These are phyloP conservation scores for Phytophthora litchii DNA, from an alignment of 352 stramenopile genomes.

Conservation along the genomic window DNA sequence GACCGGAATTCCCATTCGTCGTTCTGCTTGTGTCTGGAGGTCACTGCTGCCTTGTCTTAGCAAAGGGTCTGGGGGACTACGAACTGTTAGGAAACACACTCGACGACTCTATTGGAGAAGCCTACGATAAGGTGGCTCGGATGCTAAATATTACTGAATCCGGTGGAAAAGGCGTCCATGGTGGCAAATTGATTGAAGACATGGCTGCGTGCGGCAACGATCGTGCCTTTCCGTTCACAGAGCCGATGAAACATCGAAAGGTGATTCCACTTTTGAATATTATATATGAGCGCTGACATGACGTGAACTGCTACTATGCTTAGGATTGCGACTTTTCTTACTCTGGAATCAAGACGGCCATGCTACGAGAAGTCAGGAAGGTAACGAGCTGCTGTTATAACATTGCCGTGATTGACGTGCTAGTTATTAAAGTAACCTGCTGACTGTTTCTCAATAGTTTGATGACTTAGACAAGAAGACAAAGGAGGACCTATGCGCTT, in stretches of 20 bases:
- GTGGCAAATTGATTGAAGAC: slow-evolving; percentile 95
- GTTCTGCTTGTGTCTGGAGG: slow-evolving; percentile 97
- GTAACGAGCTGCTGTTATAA: slow-evolving; percentile 22
- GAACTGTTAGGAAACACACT: slow-evolving; percentile 95
- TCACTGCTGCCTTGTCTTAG: slow-evolving; percentile 97
- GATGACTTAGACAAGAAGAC: slow-evolving; percentile 48
- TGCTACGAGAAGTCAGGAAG: slow-evolving; percentile 83
- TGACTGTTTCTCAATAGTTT: slow-evolving; percentile 47
- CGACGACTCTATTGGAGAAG: slow-evolving; percentile 98
- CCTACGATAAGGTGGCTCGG: slow-evolving; percentile 98
- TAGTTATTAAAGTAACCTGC: slow-evolving; percentile 2
- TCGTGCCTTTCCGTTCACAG: slow-evolving; percentile 87
- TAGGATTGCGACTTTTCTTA: slow-evolving; percentile 98
- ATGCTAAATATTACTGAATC: slow-evolving; percentile 88
- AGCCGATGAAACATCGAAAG: slow-evolving; percentile 91
- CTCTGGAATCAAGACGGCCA: slow-evolving; percentile 97
- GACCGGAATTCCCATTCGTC: slow-evolving; percentile 95
- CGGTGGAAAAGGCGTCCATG: slow-evolving; percentile 64
- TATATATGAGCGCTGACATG: background rate
- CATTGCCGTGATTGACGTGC: background rate
- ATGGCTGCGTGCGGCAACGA: slow-evolving; percentile 92
- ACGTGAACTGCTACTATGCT: background rate
- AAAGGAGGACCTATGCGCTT: slow-evolving; percentile 93
- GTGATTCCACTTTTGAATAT: slow-evolving; percentile 24
- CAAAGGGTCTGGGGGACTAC: slow-evolving; percentile 92